Conservation (phyloP, 2,329 filamentous ascomycete genomes). For the Penicillium paneum region DNA sequence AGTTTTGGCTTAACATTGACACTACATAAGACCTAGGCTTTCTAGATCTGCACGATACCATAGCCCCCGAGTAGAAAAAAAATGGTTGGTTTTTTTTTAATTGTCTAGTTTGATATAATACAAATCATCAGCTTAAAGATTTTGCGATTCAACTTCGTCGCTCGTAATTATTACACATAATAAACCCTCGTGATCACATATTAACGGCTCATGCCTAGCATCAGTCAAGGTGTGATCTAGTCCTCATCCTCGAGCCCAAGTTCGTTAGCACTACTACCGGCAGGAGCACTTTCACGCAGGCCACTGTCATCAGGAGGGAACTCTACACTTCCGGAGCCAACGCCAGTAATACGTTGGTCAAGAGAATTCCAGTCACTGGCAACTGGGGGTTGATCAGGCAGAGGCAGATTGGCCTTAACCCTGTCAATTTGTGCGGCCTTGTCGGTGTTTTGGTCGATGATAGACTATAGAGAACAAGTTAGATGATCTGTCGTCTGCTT, state of each 20-base stretch:
- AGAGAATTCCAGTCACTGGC: constrained; percentile 75
- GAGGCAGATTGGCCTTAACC: constrained; percentile 68
- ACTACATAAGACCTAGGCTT: too few relatives aligned
- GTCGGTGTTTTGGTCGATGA: constrained; percentile 42
- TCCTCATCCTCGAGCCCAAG: constrained; percentile 63
- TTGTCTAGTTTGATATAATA: background rate
- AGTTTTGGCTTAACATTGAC: too few relatives aligned
- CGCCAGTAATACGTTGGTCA: constrained; percentile 66
- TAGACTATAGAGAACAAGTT: constrained; percentile 26
- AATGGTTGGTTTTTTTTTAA: background rate
- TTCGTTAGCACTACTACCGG: constrained; percentile 48
- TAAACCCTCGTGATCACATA: constrained; percentile 3
- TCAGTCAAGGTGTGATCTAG: constrained; percentile 59
- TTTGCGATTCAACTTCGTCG: constrained; percentile 10
- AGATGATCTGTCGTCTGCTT: background rate
- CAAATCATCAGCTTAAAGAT: background rate
- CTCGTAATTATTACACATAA: constrained; percentile 20
- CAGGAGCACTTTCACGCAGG: constrained; percentile 59
- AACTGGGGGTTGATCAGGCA: constrained; percentile 73
- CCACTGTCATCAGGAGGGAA: constrained; percentile 51
- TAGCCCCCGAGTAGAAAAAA: background rate
- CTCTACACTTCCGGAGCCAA: constrained; percentile 60
- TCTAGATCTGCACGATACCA: background rate
- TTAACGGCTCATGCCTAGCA: constrained; percentile 49
- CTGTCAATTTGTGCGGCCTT: constrained; percentile 66